Conservation (phyloP, 495 filamentous ascomycete genomes). For the Amphirosellinia nigrospora region DNA sequence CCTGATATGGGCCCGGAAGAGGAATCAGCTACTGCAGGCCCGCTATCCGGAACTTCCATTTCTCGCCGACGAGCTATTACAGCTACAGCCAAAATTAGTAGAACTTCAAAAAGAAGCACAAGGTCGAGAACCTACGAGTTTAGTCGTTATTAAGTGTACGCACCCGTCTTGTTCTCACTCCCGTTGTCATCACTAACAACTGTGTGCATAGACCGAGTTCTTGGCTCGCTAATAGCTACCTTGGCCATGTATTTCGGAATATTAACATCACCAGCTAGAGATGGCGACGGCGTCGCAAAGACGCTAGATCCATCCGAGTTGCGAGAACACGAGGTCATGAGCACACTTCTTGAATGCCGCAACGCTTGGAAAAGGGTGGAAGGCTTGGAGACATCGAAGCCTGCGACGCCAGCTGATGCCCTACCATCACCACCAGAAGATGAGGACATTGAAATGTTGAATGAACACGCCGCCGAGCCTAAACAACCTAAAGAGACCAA, state of each 20-base stretch:
- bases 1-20: constrained; percentile 79
- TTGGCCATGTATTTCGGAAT: constrained; percentile 94
- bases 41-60: constrained; percentile 92
- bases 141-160: constrained; percentile 66
- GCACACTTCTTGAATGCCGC: constrained; percentile 76
- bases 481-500: constrained; percentile 38
- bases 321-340: constrained; percentile 88
- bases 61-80: constrained; percentile 77
- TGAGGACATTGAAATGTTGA: constrained; percentile 39
- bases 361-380: constrained; percentile 82
- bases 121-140: constrained; percentile 59
- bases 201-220: constrained; percentile 56
- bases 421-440: constrained; percentile 48
- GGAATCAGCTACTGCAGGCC: constrained; percentile 73
- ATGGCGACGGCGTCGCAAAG: constrained; percentile 55
- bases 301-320: constrained; percentile 70
- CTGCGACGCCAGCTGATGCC: constrained; percentile 24
- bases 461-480: constrained; percentile 33
- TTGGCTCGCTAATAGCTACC: constrained; percentile 82
- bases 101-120: constrained; percentile 55
- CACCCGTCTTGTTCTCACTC: not conserved
- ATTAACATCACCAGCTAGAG: constrained; percentile 73
- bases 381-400: constrained; percentile 50
- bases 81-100: constrained; percentile 71
- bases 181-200: constrained; percentile 15